These are phyloP conservation scores for Penicillium carneum DNA, from an alignment of 2,329 filamentous ascomycete genomes.

Conservation along the genomic window DNA sequence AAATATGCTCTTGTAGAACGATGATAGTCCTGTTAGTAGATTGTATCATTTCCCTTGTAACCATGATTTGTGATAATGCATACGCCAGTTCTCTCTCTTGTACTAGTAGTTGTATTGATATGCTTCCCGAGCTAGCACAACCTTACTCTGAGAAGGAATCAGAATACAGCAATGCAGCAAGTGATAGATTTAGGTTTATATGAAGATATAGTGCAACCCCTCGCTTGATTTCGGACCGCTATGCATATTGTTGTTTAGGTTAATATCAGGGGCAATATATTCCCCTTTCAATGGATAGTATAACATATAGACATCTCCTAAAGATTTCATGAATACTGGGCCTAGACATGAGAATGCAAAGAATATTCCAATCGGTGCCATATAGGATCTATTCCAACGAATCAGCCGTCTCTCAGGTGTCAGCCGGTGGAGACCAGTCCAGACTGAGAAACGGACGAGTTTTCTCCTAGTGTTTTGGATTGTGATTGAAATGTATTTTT, in stretches of 20 bases:
- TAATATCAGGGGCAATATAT: background rate
- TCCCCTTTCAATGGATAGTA: too few relatives aligned
- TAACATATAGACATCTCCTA: background rate
- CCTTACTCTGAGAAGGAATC: background rate
- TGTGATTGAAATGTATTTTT: background rate
- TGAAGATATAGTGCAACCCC: too few relatives aligned
- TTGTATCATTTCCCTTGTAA: background rate
- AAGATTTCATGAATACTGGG: background rate
- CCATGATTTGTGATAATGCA: background rate
- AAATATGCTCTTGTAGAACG: background rate
- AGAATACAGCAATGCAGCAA: background rate
- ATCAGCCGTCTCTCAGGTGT: background rate
- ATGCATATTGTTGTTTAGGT: background rate
- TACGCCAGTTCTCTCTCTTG: background rate
- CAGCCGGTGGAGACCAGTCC: constrained; percentile 5
- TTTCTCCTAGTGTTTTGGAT: background rate
- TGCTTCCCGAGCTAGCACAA: background rate
- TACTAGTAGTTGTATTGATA: background rate
- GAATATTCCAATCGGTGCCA: background rate
- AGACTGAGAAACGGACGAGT: constrained; percentile 20
- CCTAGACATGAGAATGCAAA: constrained; percentile 1
- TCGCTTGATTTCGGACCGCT: background rate
- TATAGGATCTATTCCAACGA: background rate
- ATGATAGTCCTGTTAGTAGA: background rate
- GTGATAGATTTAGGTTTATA: background rate